Conservation (phyloP, 257 asterid genomes). For the Solanum medicagineum region DNA sequence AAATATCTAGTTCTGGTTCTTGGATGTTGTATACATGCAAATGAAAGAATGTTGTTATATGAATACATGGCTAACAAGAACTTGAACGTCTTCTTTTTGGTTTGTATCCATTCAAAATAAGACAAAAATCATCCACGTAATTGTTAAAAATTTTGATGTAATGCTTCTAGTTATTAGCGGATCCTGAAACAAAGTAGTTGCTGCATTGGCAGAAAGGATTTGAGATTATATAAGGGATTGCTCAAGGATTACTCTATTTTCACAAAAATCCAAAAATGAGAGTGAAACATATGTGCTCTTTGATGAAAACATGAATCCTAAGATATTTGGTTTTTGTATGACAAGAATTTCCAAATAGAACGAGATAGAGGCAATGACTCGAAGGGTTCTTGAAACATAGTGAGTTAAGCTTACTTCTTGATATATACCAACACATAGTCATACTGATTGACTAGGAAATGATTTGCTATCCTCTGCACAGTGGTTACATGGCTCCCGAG, state of each 20-base stretch:
- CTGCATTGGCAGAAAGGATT: conserved; percentile 17
- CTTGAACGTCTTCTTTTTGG: conserved; percentile 48
- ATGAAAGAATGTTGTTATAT: conserved; percentile 46
- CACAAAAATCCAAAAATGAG: neutral
- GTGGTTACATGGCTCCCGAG: conserved; percentile 74
- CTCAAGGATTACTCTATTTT: neutral
- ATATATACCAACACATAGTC: neutral
- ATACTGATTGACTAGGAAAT: neutral
- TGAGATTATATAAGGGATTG: conserved; percentile 6
- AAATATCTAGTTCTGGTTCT: conserved; percentile 43
- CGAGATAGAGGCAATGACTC: conserved; percentile 28
- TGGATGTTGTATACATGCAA: conserved; percentile 46
- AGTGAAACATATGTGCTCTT: neutral
- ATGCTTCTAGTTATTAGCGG: neutral
- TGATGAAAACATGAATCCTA: conserved; percentile 40
- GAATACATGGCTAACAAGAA: conserved; percentile 36
- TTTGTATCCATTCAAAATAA: neutral
- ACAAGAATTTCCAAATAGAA: conserved; percentile 42
- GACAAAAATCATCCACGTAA: neutral
- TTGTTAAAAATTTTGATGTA: neutral
- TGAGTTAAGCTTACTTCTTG: conserved; percentile 7
- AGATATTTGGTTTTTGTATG: conserved; percentile 56
- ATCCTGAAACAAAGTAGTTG: neutral
- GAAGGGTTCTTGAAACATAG: conserved; percentile 47
- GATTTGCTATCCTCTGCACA: neutral